Base-by-base conservation (phyloP, 257 asterid genomes). In the Coffea canephora region DNA sequence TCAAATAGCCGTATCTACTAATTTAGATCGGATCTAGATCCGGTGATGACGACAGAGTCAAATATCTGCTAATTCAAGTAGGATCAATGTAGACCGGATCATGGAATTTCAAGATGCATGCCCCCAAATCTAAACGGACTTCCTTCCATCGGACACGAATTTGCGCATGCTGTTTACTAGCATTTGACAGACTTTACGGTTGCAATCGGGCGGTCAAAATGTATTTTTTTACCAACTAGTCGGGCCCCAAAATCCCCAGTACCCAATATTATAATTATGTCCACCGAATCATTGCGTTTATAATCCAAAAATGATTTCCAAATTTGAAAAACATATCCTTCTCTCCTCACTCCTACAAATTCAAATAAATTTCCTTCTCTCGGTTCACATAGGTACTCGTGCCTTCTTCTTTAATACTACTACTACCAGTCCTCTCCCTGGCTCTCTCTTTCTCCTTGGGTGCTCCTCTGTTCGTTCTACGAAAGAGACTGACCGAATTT, bases 231-330 rank as follows among this genome's bases (percentile, higher is more conserved):
- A 2, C 43, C 43, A 39, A 1, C 43, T 39, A 3, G 5, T 39
- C 11, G 50, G 50, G 27, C 65, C 65, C 64, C 27, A 57, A 21
- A 21, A n/a, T 34, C 61, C 55, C 69, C 46, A 72, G 8, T 76
- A 34, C 79, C 73, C 73, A 59, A 69, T 15, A 79, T 49, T 27
- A 41, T 34, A 19, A 79, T 49, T 27, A 41, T 34, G 25, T n/a
- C 55, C 25, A 59, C 65, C 55, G 69, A 72, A 79, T 69, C 72
- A 83, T 48, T 79, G 45, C 69, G 43, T 36, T 15, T 14, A 73
- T 82, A 67, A 82, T 54, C 49, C 76, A 5, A 39, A 39, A 21
- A 5, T 5, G 0, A 23, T 79, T 71, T 4, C 8, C 75, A 31
- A 41, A 50, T 9, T 49, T 74, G 11, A 5, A 73, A 72, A 79